Evolutionary conservation across 768 basidiomycete genomes (phyloP).

Genomic region (Tricholoma flavovirens): DNA sequence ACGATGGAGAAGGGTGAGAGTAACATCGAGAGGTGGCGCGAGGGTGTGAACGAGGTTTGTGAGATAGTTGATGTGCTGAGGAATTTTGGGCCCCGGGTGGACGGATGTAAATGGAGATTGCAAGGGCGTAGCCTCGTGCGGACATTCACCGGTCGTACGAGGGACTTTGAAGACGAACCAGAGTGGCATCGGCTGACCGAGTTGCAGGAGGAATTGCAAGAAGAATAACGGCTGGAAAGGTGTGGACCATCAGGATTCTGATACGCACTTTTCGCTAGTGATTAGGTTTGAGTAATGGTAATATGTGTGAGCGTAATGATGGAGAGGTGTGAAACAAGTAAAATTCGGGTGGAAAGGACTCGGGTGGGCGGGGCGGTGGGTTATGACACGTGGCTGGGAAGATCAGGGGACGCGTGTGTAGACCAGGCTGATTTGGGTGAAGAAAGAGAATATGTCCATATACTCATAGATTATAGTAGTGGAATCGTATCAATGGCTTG

Average conservation of each 20-base stretch:
- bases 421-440: conserved; percentile 5
- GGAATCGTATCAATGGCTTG: not conserved
- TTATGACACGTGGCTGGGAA: conserved; percentile 18
- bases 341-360: conserved; percentile 10
- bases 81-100: conserved; percentile 74
- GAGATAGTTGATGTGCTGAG: conserved; percentile 79
- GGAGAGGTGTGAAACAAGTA: conserved; percentile 11
- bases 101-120: conserved; percentile 66
- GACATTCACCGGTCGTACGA: conserved; percentile 83
- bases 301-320: not conserved
- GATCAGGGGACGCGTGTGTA: conserved; percentile 6
- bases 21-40: conserved; percentile 63
- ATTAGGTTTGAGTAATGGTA: conserved; percentile 17
- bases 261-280: conserved; percentile 9
- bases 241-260: conserved; percentile 12
- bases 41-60: conserved; percentile 72
- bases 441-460: conserved; percentile 10
- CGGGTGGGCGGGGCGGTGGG: not conserved
- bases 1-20: conserved; percentile 63
- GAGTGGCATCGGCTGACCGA: conserved; percentile 71
- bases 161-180: conserved; percentile 83
- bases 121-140: conserved; percentile 84
- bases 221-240: conserved; percentile 1
- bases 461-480: conserved; percentile 10
- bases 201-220: conserved; percentile 59